phyloP scores from a whole-genome alignment of 805 yeast species.

The Candida stauntonica region DNA sequence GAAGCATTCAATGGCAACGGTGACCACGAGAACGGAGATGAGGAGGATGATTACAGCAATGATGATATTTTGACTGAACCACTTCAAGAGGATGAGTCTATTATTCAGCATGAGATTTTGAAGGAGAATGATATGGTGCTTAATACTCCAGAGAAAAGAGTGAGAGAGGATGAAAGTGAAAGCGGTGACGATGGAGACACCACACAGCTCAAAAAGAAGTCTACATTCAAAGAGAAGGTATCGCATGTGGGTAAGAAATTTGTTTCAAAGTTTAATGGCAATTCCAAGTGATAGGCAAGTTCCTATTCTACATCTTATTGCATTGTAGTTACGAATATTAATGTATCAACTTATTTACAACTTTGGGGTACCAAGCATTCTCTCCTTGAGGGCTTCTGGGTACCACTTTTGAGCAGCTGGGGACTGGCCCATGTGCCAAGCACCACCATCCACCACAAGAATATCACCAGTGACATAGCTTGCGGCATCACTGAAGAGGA shows the following conservation, averaged over 20 bases:
- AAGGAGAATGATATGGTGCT: conserved; percentile 5
- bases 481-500: conserved; percentile 79
- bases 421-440: conserved; percentile 71
- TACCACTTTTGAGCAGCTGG: conserved; percentile 33
- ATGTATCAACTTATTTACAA: too few species aligned
- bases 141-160: conserved; percentile 13
- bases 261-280: conserved; percentile 18
- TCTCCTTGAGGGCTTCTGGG: conserved; percentile 37
- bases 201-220: conserved; percentile 14
- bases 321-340: too few species aligned
- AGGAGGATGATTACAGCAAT: conserved; percentile 15
- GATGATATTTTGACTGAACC: conserved; percentile 19
- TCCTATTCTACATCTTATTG: too few species aligned
- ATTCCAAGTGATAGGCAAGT: too few species aligned
- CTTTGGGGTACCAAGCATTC: conserved; percentile 33
- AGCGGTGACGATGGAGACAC: conserved; percentile 2
- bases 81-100: conserved; percentile 20
- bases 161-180: conserved; percentile 14
- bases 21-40: conserved; percentile 13
- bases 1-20: conserved; percentile 30
- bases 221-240: conserved; percentile 21
- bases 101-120: conserved; percentile 7
- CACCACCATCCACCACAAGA: conserved; percentile 84
- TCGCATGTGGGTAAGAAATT: conserved; percentile 26
- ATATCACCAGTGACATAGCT: conserved; percentile 71